Percentiles rank a stretch among this genome's conserved stretches.
phyloP scores from a whole-genome alignment of 148 eudicot genomes.

The Chenopodium formosanum region DNA sequence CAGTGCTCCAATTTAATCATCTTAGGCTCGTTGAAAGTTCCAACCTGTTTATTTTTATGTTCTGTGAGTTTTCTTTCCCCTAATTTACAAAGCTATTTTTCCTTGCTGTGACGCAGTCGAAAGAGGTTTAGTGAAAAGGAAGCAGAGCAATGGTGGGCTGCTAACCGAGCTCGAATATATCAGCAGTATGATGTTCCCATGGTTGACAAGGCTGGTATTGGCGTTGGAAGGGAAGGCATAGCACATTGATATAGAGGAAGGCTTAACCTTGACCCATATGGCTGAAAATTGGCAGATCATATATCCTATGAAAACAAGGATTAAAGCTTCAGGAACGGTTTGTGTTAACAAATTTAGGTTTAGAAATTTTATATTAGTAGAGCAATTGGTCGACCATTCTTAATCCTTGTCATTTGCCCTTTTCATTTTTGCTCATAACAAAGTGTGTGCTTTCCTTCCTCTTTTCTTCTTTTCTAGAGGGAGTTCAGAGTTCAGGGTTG shows the following conservation, averaged over 20 bases:
- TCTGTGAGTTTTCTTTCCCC: neutral
- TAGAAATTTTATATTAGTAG: constrained; percentile 18
- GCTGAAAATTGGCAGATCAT: neutral
- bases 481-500: neutral
- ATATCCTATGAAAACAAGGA: constrained; percentile 1
- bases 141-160: constrained; percentile 49
- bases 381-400: constrained; percentile 22
- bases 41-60: neutral
- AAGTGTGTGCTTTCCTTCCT: constrained; percentile 3
- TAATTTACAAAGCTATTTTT: constrained; percentile 11
- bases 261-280: constrained; percentile 20
- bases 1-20: neutral
- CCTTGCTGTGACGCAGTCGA: constrained; percentile 33
- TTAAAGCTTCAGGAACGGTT: constrained; percentile 14
- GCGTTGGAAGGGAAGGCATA: constrained; percentile 36
- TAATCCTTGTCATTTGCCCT: constrained; percentile 9
- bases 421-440: constrained; percentile 21
- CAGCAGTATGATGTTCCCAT: constrained; percentile 41
- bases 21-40: neutral
- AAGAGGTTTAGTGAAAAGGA: constrained; percentile 48
- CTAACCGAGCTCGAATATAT: constrained; percentile 39
- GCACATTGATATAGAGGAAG: constrained; percentile 32
- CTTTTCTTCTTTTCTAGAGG: neutral
- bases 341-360: constrained; percentile 20
- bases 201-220: constrained; percentile 33